Conservation (phyloP, 805 yeast species). For the Ogataea glucozyma region DNA sequence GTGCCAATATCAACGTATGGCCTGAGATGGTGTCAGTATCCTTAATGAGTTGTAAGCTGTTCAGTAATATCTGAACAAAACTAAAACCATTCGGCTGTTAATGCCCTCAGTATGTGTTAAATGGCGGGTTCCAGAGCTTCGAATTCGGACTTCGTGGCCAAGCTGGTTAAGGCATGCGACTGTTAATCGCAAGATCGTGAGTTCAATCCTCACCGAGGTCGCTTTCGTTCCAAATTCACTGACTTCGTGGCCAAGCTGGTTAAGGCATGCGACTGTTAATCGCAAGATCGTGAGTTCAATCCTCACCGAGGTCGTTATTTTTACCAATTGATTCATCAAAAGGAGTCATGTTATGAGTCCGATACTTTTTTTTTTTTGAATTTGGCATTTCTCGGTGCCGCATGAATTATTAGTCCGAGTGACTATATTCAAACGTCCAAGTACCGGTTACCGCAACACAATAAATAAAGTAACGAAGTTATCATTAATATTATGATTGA, state of each 20-base stretch:
- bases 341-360: too few species aligned
- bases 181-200: constrained; percentile 32
- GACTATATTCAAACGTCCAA: too few species aligned
- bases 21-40: too few species aligned
- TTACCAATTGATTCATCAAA: too few species aligned
- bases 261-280: constrained; percentile 32
- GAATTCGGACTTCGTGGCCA: constrained; percentile 26
- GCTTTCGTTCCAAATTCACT: too few species aligned
- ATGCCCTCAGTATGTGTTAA: not conserved
- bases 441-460: too few species aligned
- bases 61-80: too few species aligned
- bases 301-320: constrained; percentile 33
- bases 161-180: constrained; percentile 33
- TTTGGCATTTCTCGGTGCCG: not conserved
- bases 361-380: not conserved
- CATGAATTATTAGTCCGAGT: not conserved
- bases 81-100: not conserved
- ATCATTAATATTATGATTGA: constrained; percentile 3
- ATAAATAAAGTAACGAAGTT: not conserved
- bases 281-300: constrained; percentile 32
- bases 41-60: too few species aligned
- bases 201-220: constrained; percentile 32
- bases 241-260: constrained; percentile 32
- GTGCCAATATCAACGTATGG: too few species aligned
- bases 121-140: not conserved